Evolutionary conservation across 805 yeast species (phyloP), one percentile per base, ranked within the genome.

Genomic region (Wickerhamiella spandovensis): DNA sequence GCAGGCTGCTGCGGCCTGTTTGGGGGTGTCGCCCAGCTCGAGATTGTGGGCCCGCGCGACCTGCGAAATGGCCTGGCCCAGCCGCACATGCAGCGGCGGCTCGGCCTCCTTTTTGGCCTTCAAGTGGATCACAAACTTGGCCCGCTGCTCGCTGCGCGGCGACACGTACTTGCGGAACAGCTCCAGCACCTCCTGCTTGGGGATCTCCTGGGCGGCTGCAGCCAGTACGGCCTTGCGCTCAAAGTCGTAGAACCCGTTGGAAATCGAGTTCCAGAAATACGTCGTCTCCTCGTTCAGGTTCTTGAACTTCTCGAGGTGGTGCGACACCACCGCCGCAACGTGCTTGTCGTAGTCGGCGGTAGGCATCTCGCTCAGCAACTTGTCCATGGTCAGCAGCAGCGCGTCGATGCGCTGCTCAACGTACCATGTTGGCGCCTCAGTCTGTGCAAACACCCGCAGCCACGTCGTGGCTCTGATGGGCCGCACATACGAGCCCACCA

Each of bases 221-320:
- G 84, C 87, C 52, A 81, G 81, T 44, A 70, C 67, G 38, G 71
- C 75, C 51, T 78, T 71, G 49, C 76, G 72, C 37, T 71, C 66
- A 66, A 87, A 90, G 62, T 90, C 86, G 61, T 83, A 89, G 65
- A 71, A 83, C 5, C 96, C 96, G 51, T 78, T 72, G 28, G 77
- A 76, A 51, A 92, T 82, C 13, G 78, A 72, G 49, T 74, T 71
- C 77, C 87, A 79, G 64, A 77, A 81, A 58, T 81, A 70, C 9
- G 68, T 61, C 46, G 77, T 72, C 66, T 92, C 97, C 62, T 90
- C 95, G 49, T 71, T 68, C 66, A 89, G 71, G 58, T 87, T 88
- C 67, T 85, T 86, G 58, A 76, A 72, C 58, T 83, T 84, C 59
- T 84, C 84, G 42, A 77, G 66, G 57, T 85, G 79, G 63, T 77